phyloP scores from a whole-genome alignment of 352 stramenopile species.

The Phytophthora syringae region DNA sequence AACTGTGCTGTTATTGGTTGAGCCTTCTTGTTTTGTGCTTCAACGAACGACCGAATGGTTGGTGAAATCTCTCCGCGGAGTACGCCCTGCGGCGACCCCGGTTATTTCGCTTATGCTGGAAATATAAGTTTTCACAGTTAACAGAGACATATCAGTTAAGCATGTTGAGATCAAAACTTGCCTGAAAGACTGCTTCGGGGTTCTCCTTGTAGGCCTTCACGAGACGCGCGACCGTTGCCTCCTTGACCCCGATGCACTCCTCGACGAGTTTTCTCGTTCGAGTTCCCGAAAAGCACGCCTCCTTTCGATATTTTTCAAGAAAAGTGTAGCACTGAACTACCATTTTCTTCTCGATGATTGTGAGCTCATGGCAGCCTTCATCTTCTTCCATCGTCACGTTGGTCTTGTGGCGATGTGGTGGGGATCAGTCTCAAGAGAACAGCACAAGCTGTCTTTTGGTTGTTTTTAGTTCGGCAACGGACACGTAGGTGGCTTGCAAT shows the following conservation, averaged over 20 bases:
- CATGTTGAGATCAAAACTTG: neutral
- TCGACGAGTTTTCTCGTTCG: slow-evolving; percentile 3
- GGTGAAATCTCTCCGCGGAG: neutral
- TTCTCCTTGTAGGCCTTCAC: slow-evolving; percentile 4
- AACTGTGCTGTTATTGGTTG: slow-evolving; percentile 15
- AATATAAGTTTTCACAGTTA: slow-evolving; percentile 1
- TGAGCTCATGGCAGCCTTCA: neutral
- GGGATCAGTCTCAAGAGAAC: neutral
- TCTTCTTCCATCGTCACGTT: neutral
- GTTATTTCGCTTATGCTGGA: neutral
- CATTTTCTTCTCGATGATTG: slow-evolving; percentile 2
- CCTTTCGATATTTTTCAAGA: slow-evolving; percentile 2
- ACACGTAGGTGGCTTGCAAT: neutral
- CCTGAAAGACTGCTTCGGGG: neutral
- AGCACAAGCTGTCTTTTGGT: neutral
- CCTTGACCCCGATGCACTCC: neutral
- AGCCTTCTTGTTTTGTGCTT: slow-evolving; percentile 11
- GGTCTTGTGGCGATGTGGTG: neutral
- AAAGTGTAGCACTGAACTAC: slow-evolving; percentile 4
- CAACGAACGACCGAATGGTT: neutral
- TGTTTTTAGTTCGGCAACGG: neutral
- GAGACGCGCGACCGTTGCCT: neutral
- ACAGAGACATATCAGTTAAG: neutral
- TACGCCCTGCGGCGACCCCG: neutral
- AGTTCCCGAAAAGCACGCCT: neutral